Conservation (phyloP, 2,329 filamentous ascomycete species). For the Botrytis paeoniae region DNA sequence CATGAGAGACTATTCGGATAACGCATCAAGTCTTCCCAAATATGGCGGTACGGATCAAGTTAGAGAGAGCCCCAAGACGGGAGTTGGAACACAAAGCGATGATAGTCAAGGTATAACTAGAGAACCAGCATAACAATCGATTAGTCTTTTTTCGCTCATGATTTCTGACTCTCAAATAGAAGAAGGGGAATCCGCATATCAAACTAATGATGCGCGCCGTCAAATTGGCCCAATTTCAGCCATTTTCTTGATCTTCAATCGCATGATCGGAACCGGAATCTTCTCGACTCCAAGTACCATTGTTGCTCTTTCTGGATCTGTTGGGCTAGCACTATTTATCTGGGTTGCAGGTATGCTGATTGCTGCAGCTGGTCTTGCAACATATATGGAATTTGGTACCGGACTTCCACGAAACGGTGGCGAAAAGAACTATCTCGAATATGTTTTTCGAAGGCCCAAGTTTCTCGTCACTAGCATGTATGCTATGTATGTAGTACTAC, state of each 20-base stretch:
- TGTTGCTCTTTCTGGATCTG: slow-evolving; percentile 54
- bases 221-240: slow-evolving; percentile 56
- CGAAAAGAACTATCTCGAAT: slow-evolving; percentile 67
- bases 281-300: slow-evolving; percentile 62
- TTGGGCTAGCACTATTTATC: slow-evolving; percentile 60
- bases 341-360: slow-evolving; percentile 63
- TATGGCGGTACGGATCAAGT: not conserved
- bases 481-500: slow-evolving; percentile 58
- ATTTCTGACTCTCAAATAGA: slow-evolving; percentile 2
- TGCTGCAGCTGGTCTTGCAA: slow-evolving; percentile 58
- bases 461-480: slow-evolving; percentile 62
- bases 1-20: slow-evolving; percentile 1
- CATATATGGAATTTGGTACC: slow-evolving; percentile 65
- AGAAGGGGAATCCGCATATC: slow-evolving; percentile 14
- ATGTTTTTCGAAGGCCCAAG: slow-evolving; percentile 57
- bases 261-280: slow-evolving; percentile 65
- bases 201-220: slow-evolving; percentile 38
- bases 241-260: slow-evolving; percentile 60
- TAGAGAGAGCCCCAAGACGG: not conserved
- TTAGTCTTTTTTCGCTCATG: not conserved
- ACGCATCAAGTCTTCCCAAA: not conserved
- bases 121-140: not conserved
- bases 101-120: slow-evolving; percentile 8
- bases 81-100: slow-evolving; percentile 10
- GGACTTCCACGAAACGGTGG: slow-evolving; percentile 63